phyloP scores from a whole-genome alignment of 2,329 filamentous ascomycete species.

The Neopestalotiopsis clavispora region DNA sequence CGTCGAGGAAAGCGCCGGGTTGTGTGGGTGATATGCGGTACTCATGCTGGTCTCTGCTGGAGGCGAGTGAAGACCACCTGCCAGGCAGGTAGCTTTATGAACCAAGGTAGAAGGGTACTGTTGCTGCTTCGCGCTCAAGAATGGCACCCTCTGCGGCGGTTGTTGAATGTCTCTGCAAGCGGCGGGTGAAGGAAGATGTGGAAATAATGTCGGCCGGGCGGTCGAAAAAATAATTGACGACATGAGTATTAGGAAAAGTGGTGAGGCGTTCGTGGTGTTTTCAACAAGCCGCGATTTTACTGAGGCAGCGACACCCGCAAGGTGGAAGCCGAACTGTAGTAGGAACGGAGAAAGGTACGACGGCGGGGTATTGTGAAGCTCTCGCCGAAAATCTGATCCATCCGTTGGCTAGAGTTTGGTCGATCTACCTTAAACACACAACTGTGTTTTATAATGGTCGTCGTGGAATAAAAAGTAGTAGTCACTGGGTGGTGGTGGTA shows the following conservation, averaged over 20 bases:
- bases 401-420: background rate
- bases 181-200: constrained; percentile 32
- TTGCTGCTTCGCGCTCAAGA: constrained; percentile 29
- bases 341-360: background rate
- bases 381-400: constrained; percentile 6
- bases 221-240: constrained; percentile 34
- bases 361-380: constrained; percentile 12
- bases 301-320: background rate
- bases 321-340: background rate
- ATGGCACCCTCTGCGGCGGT: constrained; percentile 24
- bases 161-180: constrained; percentile 22
- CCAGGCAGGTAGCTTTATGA: constrained; percentile 32
- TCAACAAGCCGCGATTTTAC: background rate
- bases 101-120: constrained; percentile 24
- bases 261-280: background rate
- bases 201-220: constrained; percentile 29
- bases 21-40: constrained; percentile 53
- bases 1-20: constrained; percentile 45
- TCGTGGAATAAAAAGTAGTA: background rate
- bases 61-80: constrained; percentile 53
- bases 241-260: constrained; percentile 25
- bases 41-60: constrained; percentile 58
- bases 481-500: background rate
- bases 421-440: constrained; percentile 3
- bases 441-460: background rate